A percentile compares a stretch with the other conserved stretches of the same genome.
These are phyloP conservation scores for Exsudoporus frostii DNA, from an alignment of 768 basidiomycete species.

Conservation along the genomic window DNA sequence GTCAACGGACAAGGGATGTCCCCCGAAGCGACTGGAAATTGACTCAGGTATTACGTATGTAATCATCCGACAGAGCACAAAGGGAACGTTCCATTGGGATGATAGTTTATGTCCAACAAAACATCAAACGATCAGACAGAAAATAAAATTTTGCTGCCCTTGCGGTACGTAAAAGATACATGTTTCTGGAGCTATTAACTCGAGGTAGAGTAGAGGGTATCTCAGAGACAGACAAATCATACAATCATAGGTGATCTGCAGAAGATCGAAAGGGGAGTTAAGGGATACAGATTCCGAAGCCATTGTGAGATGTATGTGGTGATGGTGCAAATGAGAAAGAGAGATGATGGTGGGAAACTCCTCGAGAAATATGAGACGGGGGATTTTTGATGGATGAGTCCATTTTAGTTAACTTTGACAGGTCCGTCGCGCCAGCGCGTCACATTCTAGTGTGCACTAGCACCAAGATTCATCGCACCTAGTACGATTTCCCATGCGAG, in stretches of 20 bases:
- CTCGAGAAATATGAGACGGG: constrained; percentile 7
- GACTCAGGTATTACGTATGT: background rate
- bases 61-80: background rate
- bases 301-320: constrained; percentile 16
- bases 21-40: too few relatives aligned
- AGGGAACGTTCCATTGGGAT: background rate
- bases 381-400: constrained; percentile 13
- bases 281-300: constrained; percentile 28
- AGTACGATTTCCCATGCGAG: constrained; percentile 65
- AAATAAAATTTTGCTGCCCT: constrained; percentile 6
- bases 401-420: constrained; percentile 18
- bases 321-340: constrained; percentile 20
- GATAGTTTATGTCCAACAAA: background rate
- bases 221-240: constrained; percentile 14
- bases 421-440: constrained; percentile 20
- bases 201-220: constrained; percentile 32
- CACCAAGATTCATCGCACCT: constrained; percentile 54
- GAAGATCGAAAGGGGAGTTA: constrained; percentile 11
- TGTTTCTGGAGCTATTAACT: constrained; percentile 26
- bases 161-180: constrained; percentile 28
- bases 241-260: constrained; percentile 21
- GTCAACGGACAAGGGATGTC: background rate
- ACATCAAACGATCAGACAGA: background rate
- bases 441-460: constrained; percentile 34
- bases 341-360: constrained; percentile 27